Base-by-base conservation (phyloP, 768 basidiomycete species). In the Cantharellus anzutake region DNA sequence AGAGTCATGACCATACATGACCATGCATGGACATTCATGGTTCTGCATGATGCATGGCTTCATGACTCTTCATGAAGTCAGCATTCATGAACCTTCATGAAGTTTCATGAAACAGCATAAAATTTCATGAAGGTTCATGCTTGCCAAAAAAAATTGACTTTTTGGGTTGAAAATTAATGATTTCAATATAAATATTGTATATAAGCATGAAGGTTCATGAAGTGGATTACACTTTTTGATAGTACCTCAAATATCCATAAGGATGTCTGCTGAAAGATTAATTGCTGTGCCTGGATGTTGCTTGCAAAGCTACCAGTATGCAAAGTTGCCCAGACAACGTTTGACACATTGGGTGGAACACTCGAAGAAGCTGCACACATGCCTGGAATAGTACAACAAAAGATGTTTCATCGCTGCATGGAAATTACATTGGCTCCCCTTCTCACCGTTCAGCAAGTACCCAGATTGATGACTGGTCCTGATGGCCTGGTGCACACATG, bases 291-390 rank as follows among this genome's bases (percentile, higher is more conserved):
- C 0, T 66, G 64, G 7, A 63, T 75, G 1, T 65, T 76, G 0
- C 20, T 77, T 0, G 75, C 66, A 0, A 77, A 77, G 61, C 68
- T 76, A 1, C 70, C 73, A 1, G 68, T 72, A 0, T 48, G 11
- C 11, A 63, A 62, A 71, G 76, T 77, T 0, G 63, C 66, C 2
- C 70, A 71, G 42, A 62, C 75, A 0, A 65, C 71, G 77, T 77
- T n/a, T 34, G 0, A 66, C 70, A 0, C 65, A 64, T 1, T 61
- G 69, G 16, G 14, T 57, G 11, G 37, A 42, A 57, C 7, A 1
- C 39, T 5, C 2, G 16, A 37, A 63, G n/a, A 65, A 59, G 58
- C 61, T 7, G 11, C 42, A 60, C 20, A 5, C 5, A 59, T 59
- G 58, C 58, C 58, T 5, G 58, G 58, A 58, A 7, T 42, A 5